A percentile compares a stretch with the other conserved stretches of the same genome.
phyloP scores from a whole-genome alignment of 495 filamentous ascomycete species.

The Penicillium pancosmium region DNA sequence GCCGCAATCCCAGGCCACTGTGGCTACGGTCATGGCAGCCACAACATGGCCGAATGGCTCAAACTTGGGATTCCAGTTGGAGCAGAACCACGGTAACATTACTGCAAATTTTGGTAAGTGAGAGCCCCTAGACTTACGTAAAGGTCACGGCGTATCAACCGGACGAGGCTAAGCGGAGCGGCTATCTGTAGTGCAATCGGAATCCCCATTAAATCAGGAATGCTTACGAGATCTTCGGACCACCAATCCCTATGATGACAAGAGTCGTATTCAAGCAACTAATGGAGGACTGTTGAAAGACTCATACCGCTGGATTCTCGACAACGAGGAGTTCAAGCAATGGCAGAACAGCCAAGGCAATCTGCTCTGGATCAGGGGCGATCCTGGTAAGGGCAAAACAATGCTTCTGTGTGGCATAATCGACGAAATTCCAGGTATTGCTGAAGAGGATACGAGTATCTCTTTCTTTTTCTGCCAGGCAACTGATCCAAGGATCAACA shows the following conservation, averaged over 20 bases:
- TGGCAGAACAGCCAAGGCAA: conserved; percentile 11
- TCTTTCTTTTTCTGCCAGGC: conserved; percentile 54
- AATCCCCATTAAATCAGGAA: conserved; percentile 4
- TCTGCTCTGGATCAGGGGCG: conserved; percentile 32
- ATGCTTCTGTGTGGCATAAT: conserved; percentile 48
- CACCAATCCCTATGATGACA: conserved; percentile 43
- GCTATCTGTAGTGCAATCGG: conserved; percentile 7
- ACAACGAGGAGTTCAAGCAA: conserved; percentile 34
- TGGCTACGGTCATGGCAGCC: too few species aligned
- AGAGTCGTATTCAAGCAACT: conserved; percentile 28
- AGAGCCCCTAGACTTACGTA: too few species aligned
- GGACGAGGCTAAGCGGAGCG: too few species aligned
- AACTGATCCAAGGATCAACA: conserved; percentile 37
- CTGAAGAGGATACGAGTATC: conserved; percentile 19
- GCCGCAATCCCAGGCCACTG: too few species aligned
- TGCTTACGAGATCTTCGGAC: conserved; percentile 11
- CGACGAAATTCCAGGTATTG: conserved; percentile 27
- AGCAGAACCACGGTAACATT: not conserved
- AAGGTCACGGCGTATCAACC: too few species aligned
- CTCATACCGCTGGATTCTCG: conserved; percentile 46
- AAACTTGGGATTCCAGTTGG: not conserved
- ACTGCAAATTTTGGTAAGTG: not conserved
- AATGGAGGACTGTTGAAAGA: conserved; percentile 41
- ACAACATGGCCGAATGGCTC: too few species aligned
- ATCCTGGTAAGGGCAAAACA: conserved; percentile 39